Percentiles rank a stretch among this genome's conserved stretches.
phyloP scores from a whole-genome alignment of 495 filamentous ascomycete species.

The Neurospora sp. region DNA sequence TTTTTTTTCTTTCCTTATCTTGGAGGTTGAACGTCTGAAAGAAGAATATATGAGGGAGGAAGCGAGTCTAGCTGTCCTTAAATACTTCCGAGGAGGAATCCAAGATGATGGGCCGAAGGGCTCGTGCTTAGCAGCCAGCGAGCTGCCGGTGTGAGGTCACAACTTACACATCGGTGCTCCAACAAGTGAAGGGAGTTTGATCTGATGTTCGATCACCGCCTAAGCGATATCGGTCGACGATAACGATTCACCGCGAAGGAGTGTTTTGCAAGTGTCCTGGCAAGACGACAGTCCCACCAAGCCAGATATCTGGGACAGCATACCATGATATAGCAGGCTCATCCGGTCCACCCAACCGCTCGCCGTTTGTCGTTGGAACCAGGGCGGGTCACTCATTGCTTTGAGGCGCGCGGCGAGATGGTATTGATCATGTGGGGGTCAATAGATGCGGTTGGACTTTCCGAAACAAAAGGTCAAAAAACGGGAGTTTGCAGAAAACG shows the following conservation, averaged over 20 bases:
- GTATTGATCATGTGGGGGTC: not conserved
- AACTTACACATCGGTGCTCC: not conserved
- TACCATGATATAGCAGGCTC: not conserved
- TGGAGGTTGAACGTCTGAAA: not conserved
- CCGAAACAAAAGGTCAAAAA: not conserved
- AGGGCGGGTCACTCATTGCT: not conserved
- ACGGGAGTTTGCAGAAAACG: not conserved
- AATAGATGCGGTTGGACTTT: not conserved
- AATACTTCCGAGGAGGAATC: not conserved
- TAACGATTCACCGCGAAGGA: not conserved
- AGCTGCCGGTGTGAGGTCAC: not conserved
- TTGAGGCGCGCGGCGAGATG: not conserved
- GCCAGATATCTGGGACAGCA: not conserved
- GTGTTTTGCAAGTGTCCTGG: not conserved
- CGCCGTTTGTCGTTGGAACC: not conserved
- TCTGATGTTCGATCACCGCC: not conserved
- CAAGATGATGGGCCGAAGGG: not conserved
- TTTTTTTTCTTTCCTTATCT: not conserved
- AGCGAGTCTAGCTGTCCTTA: not conserved
- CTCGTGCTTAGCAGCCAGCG: not conserved
- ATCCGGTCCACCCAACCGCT: not conserved
- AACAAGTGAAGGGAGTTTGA: not conserved
- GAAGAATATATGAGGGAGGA: not conserved
- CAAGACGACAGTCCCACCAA: not conserved
- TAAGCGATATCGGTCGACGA: not conserved